Conservation (phyloP, 2,329 filamentous ascomycete genomes). For the Magnaporthales sp. region DNA sequence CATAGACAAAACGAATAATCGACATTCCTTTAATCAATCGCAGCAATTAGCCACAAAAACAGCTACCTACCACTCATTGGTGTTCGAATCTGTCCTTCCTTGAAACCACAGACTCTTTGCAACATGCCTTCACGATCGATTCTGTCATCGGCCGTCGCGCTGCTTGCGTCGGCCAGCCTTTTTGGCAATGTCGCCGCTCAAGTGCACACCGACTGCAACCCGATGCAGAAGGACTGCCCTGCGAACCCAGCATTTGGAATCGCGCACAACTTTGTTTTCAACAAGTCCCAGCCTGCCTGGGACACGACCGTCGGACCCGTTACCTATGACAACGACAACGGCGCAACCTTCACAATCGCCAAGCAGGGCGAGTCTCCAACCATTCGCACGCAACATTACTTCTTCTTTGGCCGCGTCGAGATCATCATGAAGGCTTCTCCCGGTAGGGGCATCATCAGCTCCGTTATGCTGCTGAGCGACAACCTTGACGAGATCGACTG, state of each 20-base stretch:
- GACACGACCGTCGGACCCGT: conserved; percentile 60
- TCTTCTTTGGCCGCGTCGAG: conserved; percentile 78
- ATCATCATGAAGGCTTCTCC: conserved; percentile 67
- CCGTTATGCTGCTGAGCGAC: conserved; percentile 76
- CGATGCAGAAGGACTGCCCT: conserved; percentile 60
- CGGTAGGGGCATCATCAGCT: conserved; percentile 69
- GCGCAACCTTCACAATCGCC: conserved; percentile 63
- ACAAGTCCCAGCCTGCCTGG: conserved; percentile 51
- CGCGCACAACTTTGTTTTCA: conserved; percentile 55
- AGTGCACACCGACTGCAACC: conserved; percentile 70
- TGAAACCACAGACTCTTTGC: not conserved
- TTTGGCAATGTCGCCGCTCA: conserved; percentile 49
- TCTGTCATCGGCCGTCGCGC: conserved; percentile 24
- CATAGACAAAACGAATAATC: not conserved
- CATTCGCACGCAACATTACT: conserved; percentile 70
- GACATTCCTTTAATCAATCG: not conserved
- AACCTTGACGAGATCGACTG: conserved; percentile 85
- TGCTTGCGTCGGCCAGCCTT: conserved; percentile 30
- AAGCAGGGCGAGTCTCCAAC: conserved; percentile 70
- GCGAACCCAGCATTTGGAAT: conserved; percentile 63
- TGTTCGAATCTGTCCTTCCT: not conserved
- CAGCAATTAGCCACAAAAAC: not conserved
- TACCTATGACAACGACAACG: conserved; percentile 45
- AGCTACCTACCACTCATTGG: not conserved
- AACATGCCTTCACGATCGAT: conserved; percentile 19